Conservation (phyloP, 306 rosid genomes). For the Senna siamea region DNA sequence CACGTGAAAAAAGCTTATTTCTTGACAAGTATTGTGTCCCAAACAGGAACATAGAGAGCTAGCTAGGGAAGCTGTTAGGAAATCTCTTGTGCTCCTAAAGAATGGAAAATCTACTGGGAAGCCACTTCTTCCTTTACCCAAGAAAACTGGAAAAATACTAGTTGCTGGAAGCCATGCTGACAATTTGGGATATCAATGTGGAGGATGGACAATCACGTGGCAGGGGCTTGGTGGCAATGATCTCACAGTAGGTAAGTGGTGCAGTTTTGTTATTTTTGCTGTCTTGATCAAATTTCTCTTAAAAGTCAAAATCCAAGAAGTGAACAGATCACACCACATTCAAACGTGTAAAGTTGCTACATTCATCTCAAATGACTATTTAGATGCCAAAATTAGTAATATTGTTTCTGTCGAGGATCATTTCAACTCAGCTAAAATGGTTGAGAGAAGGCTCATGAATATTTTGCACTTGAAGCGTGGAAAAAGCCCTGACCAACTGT, state of each 20-base stretch:
- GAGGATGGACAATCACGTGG: conserved; percentile 99
- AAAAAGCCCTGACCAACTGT: no score
- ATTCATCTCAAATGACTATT: not conserved
- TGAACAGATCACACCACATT: not conserved
- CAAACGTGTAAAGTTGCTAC: not conserved
- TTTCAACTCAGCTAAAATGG: not conserved
- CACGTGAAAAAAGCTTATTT: conserved; percentile 2
- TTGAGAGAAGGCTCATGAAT: not conserved
- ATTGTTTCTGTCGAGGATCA: not conserved
- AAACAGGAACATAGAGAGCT: conserved; percentile 86
- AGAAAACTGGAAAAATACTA: conserved; percentile 71
- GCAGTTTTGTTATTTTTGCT: not conserved
- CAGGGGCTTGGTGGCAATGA: conserved; percentile 82
- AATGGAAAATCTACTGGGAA: conserved; percentile 60
- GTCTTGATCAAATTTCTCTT: not conserved
- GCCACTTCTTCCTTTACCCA: conserved; percentile 91
- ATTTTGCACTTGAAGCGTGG: not conserved
- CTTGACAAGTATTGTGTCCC: conserved; percentile 13
- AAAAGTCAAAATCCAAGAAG: conserved; percentile 13
- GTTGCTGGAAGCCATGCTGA: conserved; percentile 92
- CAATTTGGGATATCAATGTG: conserved; percentile 90
- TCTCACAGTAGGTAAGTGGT: conserved; percentile 67
- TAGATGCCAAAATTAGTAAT: not conserved
- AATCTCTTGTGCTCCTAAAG: conserved; percentile 85
- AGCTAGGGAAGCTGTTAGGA: conserved; percentile 94